Conservation (phyloP, 768 basidiomycete species). For the Agrocybe pediades region DNA sequence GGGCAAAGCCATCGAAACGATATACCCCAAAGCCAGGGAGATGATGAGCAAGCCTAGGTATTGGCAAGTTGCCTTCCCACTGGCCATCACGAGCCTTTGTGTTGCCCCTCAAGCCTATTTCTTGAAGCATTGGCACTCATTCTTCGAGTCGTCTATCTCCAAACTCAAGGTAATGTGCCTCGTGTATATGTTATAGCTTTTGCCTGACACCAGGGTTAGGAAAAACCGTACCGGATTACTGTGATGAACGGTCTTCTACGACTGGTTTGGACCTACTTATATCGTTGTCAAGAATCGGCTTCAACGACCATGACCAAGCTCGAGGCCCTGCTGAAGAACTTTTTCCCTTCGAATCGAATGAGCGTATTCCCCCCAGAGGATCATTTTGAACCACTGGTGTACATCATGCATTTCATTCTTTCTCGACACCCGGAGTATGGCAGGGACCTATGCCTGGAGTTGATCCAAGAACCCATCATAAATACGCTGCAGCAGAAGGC, state of each 20-base stretch:
- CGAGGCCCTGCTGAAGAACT: constrained; percentile 70
- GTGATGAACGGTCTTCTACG: constrained; percentile 84
- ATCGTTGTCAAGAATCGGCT: constrained; percentile 83
- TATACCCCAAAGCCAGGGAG: constrained; percentile 79
- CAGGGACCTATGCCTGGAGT: constrained; percentile 75
- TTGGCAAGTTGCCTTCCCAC: constrained; percentile 84
- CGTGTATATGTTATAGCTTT: neutral
- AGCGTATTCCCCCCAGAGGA: constrained; percentile 70
- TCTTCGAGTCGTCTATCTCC: constrained; percentile 69
- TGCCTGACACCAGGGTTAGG: constrained; percentile 47
- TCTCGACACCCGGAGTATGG: constrained; percentile 87
- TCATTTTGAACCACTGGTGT: constrained; percentile 73
- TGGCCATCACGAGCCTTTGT: constrained; percentile 82
- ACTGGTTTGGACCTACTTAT: constrained; percentile 93
- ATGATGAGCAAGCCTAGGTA: constrained; percentile 90
- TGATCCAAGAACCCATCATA: constrained; percentile 71
- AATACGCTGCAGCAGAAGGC: constrained; percentile 42
- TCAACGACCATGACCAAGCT: constrained; percentile 82
- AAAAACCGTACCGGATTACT: constrained; percentile 67
- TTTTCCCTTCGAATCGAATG: constrained; percentile 75
- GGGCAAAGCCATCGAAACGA: constrained; percentile 87
- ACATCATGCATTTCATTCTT: constrained; percentile 80
- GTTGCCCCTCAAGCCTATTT: constrained; percentile 88
- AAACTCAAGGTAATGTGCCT: constrained; percentile 72
- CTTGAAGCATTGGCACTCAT: constrained; percentile 75